A percentile compares a stretch with the other conserved stretches of the same genome.
Evolutionary conservation across 495 filamentous ascomycete species (phyloP).

Genomic region (Penicillium antarcticum): DNA sequence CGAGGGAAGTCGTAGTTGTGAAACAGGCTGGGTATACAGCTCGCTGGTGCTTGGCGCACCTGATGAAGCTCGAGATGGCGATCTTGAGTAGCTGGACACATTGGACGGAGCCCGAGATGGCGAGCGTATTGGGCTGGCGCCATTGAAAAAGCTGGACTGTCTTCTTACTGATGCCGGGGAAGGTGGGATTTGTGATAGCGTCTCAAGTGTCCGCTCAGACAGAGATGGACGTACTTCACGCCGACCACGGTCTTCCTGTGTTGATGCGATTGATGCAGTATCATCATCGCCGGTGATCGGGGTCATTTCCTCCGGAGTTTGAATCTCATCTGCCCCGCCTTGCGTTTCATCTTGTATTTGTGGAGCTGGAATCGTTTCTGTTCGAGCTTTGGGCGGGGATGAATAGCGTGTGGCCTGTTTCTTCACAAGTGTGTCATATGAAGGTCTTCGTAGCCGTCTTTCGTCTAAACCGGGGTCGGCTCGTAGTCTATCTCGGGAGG

Average conservation of each 20-base stretch:
- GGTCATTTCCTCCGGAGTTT: conserved; percentile 16
- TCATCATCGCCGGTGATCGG: conserved; percentile 17
- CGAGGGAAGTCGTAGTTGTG: conserved; percentile 31
- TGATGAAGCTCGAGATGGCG: conserved; percentile 44
- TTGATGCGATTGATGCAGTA: neutral
- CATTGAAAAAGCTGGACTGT: conserved; percentile 59
- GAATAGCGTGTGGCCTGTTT: conserved; percentile 30
- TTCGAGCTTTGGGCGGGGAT: conserved; percentile 19
- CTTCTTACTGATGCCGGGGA: conserved; percentile 57
- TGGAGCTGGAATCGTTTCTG: conserved; percentile 1
- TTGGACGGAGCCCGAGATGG: conserved; percentile 54
- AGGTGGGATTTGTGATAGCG: conserved; percentile 59
- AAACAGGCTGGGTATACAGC: conserved; percentile 21
- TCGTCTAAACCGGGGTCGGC: conserved; percentile 40
- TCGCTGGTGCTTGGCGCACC: conserved; percentile 28
- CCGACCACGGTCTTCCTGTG: conserved; percentile 31
- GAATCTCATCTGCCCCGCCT: conserved; percentile 14
- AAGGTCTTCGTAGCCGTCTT: conserved; percentile 36
- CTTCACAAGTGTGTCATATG: conserved; percentile 39
- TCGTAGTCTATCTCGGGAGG: conserved; percentile 42
- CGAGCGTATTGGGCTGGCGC: conserved; percentile 54
- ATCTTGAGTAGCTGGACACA: conserved; percentile 46
- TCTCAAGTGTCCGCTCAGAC: conserved; percentile 68
- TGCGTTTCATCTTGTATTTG: conserved; percentile 17
- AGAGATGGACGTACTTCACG: conserved; percentile 49